Percentiles rank a stretch among this genome's conserved stretches.
These are phyloP conservation scores for Sindora glabra DNA, from an alignment of 306 rosid species.

Conservation along the genomic window DNA sequence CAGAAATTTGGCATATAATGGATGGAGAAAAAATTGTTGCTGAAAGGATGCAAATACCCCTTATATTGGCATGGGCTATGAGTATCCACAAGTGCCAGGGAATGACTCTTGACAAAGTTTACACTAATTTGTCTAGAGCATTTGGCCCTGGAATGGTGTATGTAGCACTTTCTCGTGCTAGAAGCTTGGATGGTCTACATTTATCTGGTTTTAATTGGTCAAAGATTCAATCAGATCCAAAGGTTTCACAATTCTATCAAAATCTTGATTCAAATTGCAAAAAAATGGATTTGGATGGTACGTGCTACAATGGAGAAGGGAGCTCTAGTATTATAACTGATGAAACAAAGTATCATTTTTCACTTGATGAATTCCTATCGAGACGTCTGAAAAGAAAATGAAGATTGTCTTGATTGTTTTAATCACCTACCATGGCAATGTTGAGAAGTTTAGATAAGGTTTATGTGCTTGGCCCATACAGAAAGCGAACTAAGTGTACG, in stretches of 20 bases:
- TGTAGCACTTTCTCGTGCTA: constrained; percentile 41
- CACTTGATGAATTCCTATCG: too few species aligned
- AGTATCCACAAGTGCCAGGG: constrained; percentile 65
- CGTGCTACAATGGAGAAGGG: too few species aligned
- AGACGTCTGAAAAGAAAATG: constrained; percentile 5
- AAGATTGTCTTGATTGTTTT: background rate
- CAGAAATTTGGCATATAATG: constrained; percentile 28
- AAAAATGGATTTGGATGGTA: too few species aligned
- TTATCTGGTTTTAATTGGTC: constrained; percentile 30
- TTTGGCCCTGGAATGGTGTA: constrained; percentile 54
- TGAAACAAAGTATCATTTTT: too few species aligned
- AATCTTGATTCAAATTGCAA: constrained; percentile 13
- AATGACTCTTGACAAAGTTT: constrained; percentile 40
- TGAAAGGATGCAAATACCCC: constrained; percentile 45
- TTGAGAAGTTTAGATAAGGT: background rate
- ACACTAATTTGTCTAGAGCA: constrained; percentile 30
- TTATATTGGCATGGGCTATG: constrained; percentile 45
- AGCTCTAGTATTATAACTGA: too few species aligned
- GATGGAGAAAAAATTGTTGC: constrained; percentile 35
- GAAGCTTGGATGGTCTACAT: constrained; percentile 37
- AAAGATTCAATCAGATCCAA: constrained; percentile 31
- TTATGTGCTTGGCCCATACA: too few species aligned
- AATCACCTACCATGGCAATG: background rate
- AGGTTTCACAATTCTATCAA: constrained; percentile 31
- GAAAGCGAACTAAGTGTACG: too few species aligned